Evolutionary conservation across 371 early-diverging fungal genomes (phyloP).

Genomic region (Smittium mucronatum): DNA sequence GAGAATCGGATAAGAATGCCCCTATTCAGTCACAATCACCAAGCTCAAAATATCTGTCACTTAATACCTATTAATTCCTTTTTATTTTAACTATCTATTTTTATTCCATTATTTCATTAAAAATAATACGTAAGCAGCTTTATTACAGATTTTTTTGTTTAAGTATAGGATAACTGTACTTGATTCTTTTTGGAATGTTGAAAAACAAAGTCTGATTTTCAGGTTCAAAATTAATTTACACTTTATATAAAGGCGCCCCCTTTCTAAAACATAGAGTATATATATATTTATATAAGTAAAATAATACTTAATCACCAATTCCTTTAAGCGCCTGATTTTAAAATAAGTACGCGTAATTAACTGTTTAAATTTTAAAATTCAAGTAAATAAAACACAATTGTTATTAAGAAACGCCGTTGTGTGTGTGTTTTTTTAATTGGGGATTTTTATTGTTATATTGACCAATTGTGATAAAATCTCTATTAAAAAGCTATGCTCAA

Average conservation of each 20-base stretch:
- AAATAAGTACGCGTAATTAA: background rate
- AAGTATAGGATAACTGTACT: background rate
- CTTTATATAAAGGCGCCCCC: background rate
- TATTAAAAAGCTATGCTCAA: no score
- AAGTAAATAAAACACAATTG: no score
- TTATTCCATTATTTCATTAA: background rate
- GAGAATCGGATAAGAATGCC: background rate
- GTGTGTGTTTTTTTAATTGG: no score
- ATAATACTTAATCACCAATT: background rate
- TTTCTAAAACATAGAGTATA: background rate
- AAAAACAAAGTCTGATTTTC: background rate
- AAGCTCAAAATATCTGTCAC: background rate
- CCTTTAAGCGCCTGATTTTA: background rate
- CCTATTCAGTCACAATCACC: background rate
- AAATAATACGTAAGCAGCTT: background rate
- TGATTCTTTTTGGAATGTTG: background rate
- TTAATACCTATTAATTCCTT: background rate
- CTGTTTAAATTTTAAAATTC: no score
- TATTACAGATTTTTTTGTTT: background rate
- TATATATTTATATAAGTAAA: background rate
- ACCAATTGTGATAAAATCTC: no score
- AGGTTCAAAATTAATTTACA: background rate
- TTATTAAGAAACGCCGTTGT: no score
- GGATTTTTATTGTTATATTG: no score
- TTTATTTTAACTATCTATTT: background rate